These are phyloP conservation scores for Bacidia gigantensis DNA, from an alignment of 495 filamentous ascomycete species.

Conservation along the genomic window DNA sequence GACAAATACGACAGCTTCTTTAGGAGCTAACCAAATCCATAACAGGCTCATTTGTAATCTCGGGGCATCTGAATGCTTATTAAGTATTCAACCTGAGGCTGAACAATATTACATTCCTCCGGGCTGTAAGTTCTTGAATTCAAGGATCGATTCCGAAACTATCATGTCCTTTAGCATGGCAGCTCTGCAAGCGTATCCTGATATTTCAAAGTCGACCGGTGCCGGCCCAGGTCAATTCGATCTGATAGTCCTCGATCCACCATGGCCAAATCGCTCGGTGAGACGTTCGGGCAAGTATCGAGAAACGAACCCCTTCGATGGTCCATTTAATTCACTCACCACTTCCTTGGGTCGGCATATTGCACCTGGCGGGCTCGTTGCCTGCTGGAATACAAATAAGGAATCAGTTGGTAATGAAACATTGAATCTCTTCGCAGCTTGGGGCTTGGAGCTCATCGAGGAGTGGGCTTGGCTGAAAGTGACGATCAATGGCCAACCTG, in stretches of 20 bases:
- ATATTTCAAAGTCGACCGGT: constrained; percentile 9
- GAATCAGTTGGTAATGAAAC: constrained; percentile 42
- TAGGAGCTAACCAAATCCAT: not conserved
- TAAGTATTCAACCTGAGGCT: not conserved
- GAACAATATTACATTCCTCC: constrained; percentile 36
- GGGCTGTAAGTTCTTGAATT: constrained; percentile 36
- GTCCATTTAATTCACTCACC: constrained; percentile 31
- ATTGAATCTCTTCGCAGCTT: constrained; percentile 43
- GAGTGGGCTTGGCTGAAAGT: constrained; percentile 93
- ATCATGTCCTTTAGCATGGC: constrained; percentile 18
- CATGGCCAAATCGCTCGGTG: constrained; percentile 87
- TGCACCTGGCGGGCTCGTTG: constrained; percentile 42
- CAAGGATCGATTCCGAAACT: constrained; percentile 12
- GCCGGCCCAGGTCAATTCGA: constrained; percentile 41
- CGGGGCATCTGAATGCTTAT: not conserved
- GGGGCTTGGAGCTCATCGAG: constrained; percentile 52
- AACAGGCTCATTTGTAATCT: constrained; percentile 18
- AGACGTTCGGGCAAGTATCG: constrained; percentile 53
- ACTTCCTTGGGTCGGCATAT: constrained; percentile 45
- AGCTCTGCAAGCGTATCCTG: constrained; percentile 11
- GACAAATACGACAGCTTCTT: not conserved
- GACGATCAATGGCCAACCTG: constrained; percentile 53
- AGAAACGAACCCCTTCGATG: constrained; percentile 28
- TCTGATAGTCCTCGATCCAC: constrained; percentile 77
- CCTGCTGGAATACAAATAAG: constrained; percentile 85